Percentiles rank a stretch among this genome's conserved stretches.
phyloP scores from a whole-genome alignment of 1,139 yeast genomes.

The Hyphopichia khmerensis region DNA sequence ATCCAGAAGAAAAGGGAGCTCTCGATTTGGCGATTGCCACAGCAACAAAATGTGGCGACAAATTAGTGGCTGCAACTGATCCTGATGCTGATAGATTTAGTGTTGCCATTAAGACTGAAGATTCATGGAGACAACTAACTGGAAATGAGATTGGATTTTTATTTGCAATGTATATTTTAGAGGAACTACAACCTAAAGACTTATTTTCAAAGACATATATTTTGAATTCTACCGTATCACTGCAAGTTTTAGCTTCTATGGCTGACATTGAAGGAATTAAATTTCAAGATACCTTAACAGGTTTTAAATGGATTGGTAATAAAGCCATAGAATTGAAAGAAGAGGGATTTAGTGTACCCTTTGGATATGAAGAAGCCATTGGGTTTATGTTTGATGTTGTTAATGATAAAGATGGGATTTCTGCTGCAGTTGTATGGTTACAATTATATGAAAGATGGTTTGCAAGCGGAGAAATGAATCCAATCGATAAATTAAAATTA shows the following conservation, averaged over 20 bases:
- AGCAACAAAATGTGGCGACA: slow-evolving; percentile 47
- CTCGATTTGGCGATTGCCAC: slow-evolving; percentile 63
- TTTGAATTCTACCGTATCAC: slow-evolving; percentile 87
- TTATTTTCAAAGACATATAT: slow-evolving; percentile 50
- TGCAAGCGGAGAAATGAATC: slow-evolving; percentile 26
- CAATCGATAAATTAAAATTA: slow-evolving; percentile 50
- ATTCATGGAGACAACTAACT: slow-evolving; percentile 73
- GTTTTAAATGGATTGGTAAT: slow-evolving; percentile 98
- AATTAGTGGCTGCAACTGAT: slow-evolving; percentile 80
- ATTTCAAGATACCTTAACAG: slow-evolving; percentile 82
- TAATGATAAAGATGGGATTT: slow-evolving; percentile 90
- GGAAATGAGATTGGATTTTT: slow-evolving; percentile 90
- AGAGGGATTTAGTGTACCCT: slow-evolving; percentile 71
- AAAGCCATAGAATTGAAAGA: slow-evolving; percentile 70
- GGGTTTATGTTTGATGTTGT: slow-evolving; percentile 90
- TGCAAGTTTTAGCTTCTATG: slow-evolving; percentile 74
- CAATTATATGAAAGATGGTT: slow-evolving; percentile 63
- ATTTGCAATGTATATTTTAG: slow-evolving; percentile 67
- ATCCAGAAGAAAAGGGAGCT: slow-evolving; percentile 96
- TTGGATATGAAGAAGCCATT: slow-evolving; percentile 93
- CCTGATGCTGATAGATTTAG: slow-evolving; percentile 97
- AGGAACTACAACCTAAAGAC: slow-evolving; percentile 27
- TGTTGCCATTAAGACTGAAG: slow-evolving; percentile 56
- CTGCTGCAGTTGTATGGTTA: slow-evolving; percentile 77
- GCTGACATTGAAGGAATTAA: slow-evolving; percentile 62